phyloP scores from a whole-genome alignment of 2,329 filamentous ascomycete genomes.

The Neoarthrinium moseri region DNA sequence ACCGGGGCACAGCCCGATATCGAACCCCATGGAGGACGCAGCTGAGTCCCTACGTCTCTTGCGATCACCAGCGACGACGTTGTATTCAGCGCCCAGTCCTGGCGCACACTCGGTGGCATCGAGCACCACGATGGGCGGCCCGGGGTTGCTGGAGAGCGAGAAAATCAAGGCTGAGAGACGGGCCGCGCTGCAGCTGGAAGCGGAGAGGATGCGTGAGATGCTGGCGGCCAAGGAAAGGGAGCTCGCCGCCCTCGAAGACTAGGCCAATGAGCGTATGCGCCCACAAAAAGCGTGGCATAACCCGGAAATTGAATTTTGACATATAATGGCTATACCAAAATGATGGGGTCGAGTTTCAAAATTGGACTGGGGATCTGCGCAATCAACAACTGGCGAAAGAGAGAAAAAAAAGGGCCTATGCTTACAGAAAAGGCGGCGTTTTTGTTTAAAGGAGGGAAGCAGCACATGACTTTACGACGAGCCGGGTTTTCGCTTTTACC shows the following conservation, averaged over 20 bases:
- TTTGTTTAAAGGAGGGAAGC: no score
- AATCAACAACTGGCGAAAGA: no score
- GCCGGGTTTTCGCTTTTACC: no score
- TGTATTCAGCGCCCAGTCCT: constrained; percentile 40
- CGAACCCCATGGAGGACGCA: constrained; percentile 27
- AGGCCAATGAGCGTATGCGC: no score
- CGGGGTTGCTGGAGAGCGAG: constrained; percentile 41
- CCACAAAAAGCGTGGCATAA: background rate
- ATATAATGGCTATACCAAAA: no score
- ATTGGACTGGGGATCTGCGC: no score
- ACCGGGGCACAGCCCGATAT: constrained; percentile 20
- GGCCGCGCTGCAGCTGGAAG: constrained; percentile 67
- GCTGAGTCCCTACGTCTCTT: constrained; percentile 42
- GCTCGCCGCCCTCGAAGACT: constrained; percentile 52
- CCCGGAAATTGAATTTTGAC: background rate
- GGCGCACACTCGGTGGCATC: constrained; percentile 33
- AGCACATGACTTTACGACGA: no score
- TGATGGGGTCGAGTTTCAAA: no score
- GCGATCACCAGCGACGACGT: constrained; percentile 40
- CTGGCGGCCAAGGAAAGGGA: constrained; percentile 74
- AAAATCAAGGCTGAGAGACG: constrained; percentile 60
- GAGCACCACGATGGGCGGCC: no score
- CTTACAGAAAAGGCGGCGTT: no score
- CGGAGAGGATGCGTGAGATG: constrained; percentile 72
- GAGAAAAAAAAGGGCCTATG: no score